Evolutionary conservation across 179 eudicot genomes (phyloP).

Genomic region (Nepenthes alata): DNA sequence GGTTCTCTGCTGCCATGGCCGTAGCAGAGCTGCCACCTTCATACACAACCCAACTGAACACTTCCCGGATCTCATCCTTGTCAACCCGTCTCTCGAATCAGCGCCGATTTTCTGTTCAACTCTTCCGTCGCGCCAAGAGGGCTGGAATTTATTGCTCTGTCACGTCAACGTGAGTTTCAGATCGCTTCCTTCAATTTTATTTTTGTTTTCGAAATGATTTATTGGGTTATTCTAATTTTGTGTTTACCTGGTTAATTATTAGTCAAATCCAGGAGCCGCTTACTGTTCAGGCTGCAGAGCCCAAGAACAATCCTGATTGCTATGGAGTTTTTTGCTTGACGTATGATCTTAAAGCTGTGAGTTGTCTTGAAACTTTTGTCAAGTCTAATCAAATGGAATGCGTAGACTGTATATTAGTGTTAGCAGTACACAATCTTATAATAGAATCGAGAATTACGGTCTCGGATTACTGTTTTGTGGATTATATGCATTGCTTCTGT

Average conservation of each 20-base stretch:
- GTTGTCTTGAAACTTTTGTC: slow-evolving; percentile 10
- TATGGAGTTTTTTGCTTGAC: slow-evolving; percentile 90
- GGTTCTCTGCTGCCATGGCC: slow-evolving; percentile 34
- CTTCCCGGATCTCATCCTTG: slow-evolving; percentile 27
- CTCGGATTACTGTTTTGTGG: too few species aligned
- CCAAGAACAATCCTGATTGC: slow-evolving; percentile 50
- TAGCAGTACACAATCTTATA: too few species aligned
- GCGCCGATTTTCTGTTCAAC: slow-evolving; percentile 16
- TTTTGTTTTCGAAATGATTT: background rate
- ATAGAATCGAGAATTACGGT: too few species aligned
- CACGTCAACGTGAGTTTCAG: slow-evolving; percentile 32
- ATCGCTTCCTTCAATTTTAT: background rate
- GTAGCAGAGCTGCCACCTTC: slow-evolving; percentile 42
- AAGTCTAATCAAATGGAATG: too few species aligned
- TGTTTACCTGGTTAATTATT: slow-evolving; percentile 2
- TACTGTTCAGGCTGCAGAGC: slow-evolving; percentile 24
- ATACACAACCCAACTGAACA: slow-evolving; percentile 19
- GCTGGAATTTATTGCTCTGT: slow-evolving; percentile 49
- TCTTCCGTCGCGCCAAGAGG: slow-evolving; percentile 10
- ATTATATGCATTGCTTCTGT: too few species aligned
- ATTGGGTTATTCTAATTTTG: background rate
- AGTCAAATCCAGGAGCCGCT: slow-evolving; percentile 57
- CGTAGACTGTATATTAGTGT: too few species aligned
- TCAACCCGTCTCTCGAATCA: slow-evolving; percentile 19
- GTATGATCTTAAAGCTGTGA: slow-evolving; percentile 83